Evolutionary conservation across 192 early-diverging fungal genomes (phyloP).

Genomic region (Coemansia sp.): DNA sequence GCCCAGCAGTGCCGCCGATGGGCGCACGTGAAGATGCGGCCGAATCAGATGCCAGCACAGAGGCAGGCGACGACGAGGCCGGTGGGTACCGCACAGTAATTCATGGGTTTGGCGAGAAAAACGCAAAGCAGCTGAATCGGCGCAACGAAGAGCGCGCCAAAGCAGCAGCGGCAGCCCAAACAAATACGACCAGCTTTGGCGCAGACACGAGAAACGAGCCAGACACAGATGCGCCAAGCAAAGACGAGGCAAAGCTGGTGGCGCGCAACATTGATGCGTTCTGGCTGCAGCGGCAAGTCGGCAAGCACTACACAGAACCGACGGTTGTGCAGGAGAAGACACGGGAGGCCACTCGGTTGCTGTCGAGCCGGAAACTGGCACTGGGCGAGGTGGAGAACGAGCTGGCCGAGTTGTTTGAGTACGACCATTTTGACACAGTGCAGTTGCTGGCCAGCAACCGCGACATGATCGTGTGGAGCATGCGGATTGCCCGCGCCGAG

Average conservation of each 20-base stretch:
- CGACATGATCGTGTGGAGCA: conserved; percentile 90
- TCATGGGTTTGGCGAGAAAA: conserved; percentile 38
- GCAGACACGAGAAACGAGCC: neutral
- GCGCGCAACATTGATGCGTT: conserved; percentile 95
- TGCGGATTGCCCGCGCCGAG: conserved; percentile 75
- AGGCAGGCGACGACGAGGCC: conserved; percentile 23
- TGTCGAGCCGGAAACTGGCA: conserved; percentile 62
- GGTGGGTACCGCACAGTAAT: conserved; percentile 43
- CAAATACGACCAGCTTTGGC: conserved; percentile 22
- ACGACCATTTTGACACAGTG: conserved; percentile 94
- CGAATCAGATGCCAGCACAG: conserved; percentile 7
- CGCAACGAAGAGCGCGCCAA: conserved; percentile 39
- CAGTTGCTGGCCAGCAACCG: conserved; percentile 84
- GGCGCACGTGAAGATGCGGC: conserved; percentile 6
- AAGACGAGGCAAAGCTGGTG: conserved; percentile 27
- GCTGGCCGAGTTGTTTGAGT: conserved; percentile 94
- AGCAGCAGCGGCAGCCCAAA: conserved; percentile 13
- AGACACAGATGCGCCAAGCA: neutral
- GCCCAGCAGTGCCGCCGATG: neutral
- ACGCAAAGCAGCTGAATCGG: conserved; percentile 31
- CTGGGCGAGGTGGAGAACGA: conserved; percentile 93
- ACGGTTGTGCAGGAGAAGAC: conserved; percentile 89
- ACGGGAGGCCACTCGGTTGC: conserved; percentile 66
- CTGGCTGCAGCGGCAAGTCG: conserved; percentile 90
- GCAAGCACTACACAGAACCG: conserved; percentile 80